Conservation (phyloP, 2,329 filamentous ascomycete genomes). For the Fusarium sp. region DNA sequence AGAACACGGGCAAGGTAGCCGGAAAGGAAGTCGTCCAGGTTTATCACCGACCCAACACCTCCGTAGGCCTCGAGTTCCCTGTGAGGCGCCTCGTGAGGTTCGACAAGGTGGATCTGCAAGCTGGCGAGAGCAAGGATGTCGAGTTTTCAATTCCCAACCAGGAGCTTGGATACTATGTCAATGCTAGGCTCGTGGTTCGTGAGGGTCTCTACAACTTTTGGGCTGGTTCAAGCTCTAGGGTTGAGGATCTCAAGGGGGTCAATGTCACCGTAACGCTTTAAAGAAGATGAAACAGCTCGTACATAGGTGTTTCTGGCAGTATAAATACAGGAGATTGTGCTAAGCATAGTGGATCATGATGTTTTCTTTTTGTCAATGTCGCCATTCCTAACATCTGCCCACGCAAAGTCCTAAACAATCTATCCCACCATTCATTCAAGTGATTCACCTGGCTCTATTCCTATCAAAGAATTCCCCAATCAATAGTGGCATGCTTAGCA, state of each 20-base stretch:
- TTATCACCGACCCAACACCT: conserved; percentile 62
- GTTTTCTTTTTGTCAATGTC: background rate
- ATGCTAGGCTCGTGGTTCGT: conserved; percentile 39
- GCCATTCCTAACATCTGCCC: background rate
- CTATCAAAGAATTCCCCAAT: background rate
- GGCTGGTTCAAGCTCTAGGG: conserved; percentile 46
- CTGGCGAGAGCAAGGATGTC: conserved; percentile 60
- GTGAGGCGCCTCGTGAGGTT: conserved; percentile 71
- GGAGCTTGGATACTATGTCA: conserved; percentile 47
- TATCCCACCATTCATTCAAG: background rate
- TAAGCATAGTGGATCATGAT: background rate
- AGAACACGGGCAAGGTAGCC: conserved; percentile 65
- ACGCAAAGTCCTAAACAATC: background rate
- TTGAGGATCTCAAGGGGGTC: conserved; percentile 29
- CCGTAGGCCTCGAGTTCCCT: conserved; percentile 60
- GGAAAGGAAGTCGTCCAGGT: conserved; percentile 66
- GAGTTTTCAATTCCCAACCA: conserved; percentile 45
- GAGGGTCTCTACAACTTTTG: conserved; percentile 46
- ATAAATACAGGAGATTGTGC: background rate
- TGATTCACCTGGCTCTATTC: background rate
- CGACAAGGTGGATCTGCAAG: conserved; percentile 67
- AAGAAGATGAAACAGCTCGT: background rate
- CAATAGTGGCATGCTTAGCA: too few relatives aligned
- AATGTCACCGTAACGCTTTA: conserved; percentile 27
- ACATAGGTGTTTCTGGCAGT: background rate